These are phyloP conservation scores for Lasiodiplodia citricola DNA, from an alignment of 2,329 filamentous ascomycete genomes.

Conservation along the genomic window DNA sequence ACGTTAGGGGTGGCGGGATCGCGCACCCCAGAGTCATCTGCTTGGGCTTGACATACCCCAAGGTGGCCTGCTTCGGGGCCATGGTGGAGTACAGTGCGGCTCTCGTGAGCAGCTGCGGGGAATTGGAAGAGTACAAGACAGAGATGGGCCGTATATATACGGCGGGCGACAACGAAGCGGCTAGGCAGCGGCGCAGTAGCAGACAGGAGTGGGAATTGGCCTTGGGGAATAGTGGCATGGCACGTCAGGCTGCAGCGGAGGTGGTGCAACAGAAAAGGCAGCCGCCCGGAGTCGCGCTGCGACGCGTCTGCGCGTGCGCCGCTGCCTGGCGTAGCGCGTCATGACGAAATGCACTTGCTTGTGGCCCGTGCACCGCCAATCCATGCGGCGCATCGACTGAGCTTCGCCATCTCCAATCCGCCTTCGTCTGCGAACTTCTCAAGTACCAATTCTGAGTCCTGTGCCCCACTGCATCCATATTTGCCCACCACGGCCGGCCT, in stretches of 20 bases:
- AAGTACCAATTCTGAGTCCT: not conserved
- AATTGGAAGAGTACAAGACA: conserved; percentile 12
- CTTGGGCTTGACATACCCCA: conserved; percentile 82
- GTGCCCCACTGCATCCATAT: not conserved
- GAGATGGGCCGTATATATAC: not conserved
- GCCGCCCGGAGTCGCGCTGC: conserved; percentile 29
- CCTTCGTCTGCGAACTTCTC: not conserved
- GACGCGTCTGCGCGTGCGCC: conserved; percentile 39
- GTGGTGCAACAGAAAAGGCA: conserved; percentile 33
- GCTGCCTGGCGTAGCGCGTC: conserved; percentile 25
- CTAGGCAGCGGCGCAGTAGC: conserved; percentile 6
- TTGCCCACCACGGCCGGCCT: conserved; percentile 27
- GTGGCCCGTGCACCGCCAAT: not conserved
- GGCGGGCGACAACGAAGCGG: conserved; percentile 1
- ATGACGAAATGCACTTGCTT: not conserved
- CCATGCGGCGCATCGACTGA: conserved; percentile 19
- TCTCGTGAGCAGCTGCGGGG: conserved; percentile 27
- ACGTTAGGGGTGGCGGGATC: conserved; percentile 24
- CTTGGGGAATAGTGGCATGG: conserved; percentile 9
- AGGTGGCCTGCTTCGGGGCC: conserved; percentile 74
- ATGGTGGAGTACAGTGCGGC: conserved; percentile 38
- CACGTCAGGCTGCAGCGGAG: not conserved
- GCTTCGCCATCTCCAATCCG: not conserved
- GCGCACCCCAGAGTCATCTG: conserved; percentile 77
- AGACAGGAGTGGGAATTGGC: not conserved